Conservation (phyloP, 164 flowering plant species). For the Brasenia schreberi region DNA sequence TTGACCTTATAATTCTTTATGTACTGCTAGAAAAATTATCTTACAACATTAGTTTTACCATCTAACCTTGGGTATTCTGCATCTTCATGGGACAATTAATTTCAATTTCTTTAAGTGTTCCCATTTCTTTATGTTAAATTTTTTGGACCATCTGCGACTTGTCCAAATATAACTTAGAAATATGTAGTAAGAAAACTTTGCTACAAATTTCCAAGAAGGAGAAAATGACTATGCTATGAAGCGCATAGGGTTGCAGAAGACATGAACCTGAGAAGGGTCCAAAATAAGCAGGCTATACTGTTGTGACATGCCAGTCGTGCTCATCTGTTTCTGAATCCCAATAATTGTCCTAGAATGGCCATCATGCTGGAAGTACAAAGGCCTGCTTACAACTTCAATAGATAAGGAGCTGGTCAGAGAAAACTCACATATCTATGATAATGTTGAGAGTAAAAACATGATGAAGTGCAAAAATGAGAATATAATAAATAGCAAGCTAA, state of each 20-base stretch:
- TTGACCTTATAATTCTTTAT: too few species aligned
- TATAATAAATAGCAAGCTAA: not conserved
- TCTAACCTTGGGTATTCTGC: too few species aligned
- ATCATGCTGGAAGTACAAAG: constrained; percentile 85
- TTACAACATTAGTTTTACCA: too few species aligned
- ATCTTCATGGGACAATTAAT: too few species aligned
- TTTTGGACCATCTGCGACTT: not conserved
- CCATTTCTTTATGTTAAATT: too few species aligned
- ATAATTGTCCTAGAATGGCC: constrained; percentile 92
- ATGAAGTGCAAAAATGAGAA: too few species aligned
- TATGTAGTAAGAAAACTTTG: not conserved
- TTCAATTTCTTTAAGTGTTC: too few species aligned
- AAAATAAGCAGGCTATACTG: constrained; percentile 49
- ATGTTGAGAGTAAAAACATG: not conserved
- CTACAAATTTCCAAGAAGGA: not conserved
- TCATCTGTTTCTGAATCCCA: constrained; percentile 59
- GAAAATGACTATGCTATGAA: not conserved
- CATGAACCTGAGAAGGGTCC: constrained; percentile 71
- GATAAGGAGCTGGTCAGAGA: not conserved
- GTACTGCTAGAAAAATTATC: too few species aligned
- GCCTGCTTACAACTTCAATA: constrained; percentile 31
- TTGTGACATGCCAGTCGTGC: constrained; percentile 20
- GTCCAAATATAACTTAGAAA: not conserved
- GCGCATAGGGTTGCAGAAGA: not conserved
- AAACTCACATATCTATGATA: not conserved